Evolutionary conservation across 2,329 filamentous ascomycete genomes (phyloP), one percentile per base, ranked within the genome.

Genomic region (Mycosphaerella sp.): DNA sequence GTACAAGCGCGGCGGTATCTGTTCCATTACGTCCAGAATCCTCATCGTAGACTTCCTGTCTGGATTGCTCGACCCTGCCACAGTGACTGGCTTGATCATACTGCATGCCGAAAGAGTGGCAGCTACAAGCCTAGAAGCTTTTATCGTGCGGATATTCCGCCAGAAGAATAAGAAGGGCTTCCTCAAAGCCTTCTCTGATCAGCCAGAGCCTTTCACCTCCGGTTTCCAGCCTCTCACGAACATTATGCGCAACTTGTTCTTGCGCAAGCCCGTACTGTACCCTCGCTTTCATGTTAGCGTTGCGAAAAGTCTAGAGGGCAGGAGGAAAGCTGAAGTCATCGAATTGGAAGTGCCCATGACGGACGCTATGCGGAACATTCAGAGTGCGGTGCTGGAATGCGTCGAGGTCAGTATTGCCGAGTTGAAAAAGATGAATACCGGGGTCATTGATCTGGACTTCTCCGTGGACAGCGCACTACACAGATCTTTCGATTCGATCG

Each of bases 321-420:
- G 87, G 67, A 85, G 86, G 64, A 95, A 91, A 66, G 91, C 93
- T 4, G 93, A 98, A 70, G 93, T 98, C 41, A 95, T 98, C 57
- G 93, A 98, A 70, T 77, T 97, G 18, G 93, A 96, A 69, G 86
- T 98, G 4, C 85, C 88, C 25, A 97, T 98, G 91, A 95, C 89
- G 4, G 87, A 95, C 34, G 79, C 83, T 44, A 98, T 98, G 93
- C 81, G 80, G 54, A 84, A 89, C 37, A 96, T 98, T 36, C 93
- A 98, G 65, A 91, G 87, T 57, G 90, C 93, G 21, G 85, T 97
- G 53, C 81, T 98, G 70, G 91, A 97, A 66, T 98, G 93, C 66
- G 90, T 98, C 14, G 91, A 97, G 69, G 85, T 89, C 60, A 95
- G 89, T 66, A 93, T 98, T 59, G 82, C 87, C 49, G 93, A 98